Conservation (phyloP, 2,329 filamentous ascomycete genomes). For the Pyrenochaeta sp. region DNA sequence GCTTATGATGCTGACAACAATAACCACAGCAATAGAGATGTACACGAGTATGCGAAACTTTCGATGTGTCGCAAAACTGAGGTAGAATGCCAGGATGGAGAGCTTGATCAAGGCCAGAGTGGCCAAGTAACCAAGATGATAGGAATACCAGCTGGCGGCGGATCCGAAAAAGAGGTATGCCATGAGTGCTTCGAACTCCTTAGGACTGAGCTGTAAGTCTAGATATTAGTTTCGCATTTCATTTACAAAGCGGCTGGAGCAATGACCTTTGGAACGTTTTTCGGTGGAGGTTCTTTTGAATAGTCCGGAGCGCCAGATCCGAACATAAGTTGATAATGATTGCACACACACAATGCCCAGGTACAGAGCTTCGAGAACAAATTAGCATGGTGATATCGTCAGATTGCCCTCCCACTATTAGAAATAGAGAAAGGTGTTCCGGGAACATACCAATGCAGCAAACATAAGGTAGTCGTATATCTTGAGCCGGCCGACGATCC, state of each 20-base stretch:
- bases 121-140: conserved; percentile 34
- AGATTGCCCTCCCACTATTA: background rate
- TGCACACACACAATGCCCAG: conserved; percentile 37
- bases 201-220: conserved; percentile 6
- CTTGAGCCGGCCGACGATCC: conserved; percentile 29
- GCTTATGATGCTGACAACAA: conserved; percentile 15
- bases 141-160: conserved; percentile 32
- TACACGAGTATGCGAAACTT: conserved; percentile 26
- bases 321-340: conserved; percentile 34
- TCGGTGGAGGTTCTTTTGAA: background rate
- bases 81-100: conserved; percentile 35
- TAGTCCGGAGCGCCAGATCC: conserved; percentile 31
- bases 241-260: too few relatives aligned
- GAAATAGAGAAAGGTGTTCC: background rate
- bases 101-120: conserved; percentile 34
- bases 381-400: background rate
- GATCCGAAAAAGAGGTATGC: conserved; percentile 9
- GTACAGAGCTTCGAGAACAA: conserved; percentile 24
- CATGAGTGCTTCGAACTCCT: conserved; percentile 1
- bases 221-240: too few relatives aligned
- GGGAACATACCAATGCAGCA: conserved; percentile 26
- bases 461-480: conserved; percentile 33
- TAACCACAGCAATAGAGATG: conserved; percentile 20
- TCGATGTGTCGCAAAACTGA: conserved; percentile 29
- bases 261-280: conserved; percentile 2